Percentiles rank a stretch among this genome's conserved stretches.
Conservation (phyloP, 2,329 filamentous ascomycete genomes). For the Hortaea werneckii region DNA sequence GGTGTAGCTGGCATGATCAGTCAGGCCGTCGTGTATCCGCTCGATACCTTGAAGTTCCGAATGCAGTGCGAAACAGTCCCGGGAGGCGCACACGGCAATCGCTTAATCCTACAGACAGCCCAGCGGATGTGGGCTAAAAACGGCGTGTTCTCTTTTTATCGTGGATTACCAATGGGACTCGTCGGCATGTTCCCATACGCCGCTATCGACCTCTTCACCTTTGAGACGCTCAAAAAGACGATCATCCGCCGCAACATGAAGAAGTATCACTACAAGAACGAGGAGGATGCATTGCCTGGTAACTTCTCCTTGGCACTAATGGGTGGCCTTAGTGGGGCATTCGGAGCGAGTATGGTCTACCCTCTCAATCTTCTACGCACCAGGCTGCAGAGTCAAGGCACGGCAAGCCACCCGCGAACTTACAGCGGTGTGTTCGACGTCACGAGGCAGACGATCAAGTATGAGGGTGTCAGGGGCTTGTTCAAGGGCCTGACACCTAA, state of each 20-base stretch:
- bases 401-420: conserved; percentile 76
- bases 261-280: conserved; percentile 61
- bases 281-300: conserved; percentile 65
- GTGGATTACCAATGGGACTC: conserved; percentile 85
- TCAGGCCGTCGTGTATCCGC: conserved; percentile 89
- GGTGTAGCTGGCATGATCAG: conserved; percentile 89
- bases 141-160: conserved; percentile 69
- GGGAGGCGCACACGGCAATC: conserved; percentile 73
- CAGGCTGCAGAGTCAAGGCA: conserved; percentile 78
- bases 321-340: conserved; percentile 80
- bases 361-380: conserved; percentile 90
- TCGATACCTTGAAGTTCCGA: conserved; percentile 74
- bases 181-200: conserved; percentile 97
- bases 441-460: conserved; percentile 66
- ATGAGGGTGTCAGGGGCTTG: conserved; percentile 74
- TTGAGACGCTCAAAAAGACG: conserved; percentile 77
- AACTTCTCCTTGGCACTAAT: conserved; percentile 81
- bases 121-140: conserved; percentile 75
- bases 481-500: conserved; percentile 96
- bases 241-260: conserved; percentile 63
- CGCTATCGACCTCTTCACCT: conserved; percentile 90
- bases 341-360: conserved; percentile 90
- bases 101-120: conserved; percentile 71
- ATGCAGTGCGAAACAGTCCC: conserved; percentile 92
- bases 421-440: conserved; percentile 91